Conservation (phyloP, 345 rosid genomes). For the Gossypium bickii region DNA sequence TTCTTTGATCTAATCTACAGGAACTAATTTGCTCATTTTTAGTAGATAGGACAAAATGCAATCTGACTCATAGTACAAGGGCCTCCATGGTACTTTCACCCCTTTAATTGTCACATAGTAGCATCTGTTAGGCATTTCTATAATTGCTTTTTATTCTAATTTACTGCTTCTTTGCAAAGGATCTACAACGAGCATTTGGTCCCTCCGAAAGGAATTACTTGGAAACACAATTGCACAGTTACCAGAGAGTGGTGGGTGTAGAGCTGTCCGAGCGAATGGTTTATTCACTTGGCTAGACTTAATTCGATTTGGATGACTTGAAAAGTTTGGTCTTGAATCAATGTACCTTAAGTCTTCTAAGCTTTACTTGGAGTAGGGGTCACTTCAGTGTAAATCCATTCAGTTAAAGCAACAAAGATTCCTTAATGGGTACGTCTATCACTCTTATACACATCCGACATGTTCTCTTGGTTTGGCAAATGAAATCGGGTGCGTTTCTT, state of each 20-base stretch:
- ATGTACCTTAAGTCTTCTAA: not conserved
- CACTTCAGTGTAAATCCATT: not conserved
- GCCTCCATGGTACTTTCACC: too few relatives aligned
- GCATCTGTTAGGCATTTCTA: not conserved
- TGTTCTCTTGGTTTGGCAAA: not conserved
- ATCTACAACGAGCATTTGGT: constrained; percentile 35
- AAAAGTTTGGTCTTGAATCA: not conserved
- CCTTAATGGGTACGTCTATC: not conserved
- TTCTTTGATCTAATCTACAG: too few relatives aligned
- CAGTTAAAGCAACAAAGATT: not conserved
- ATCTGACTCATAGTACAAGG: too few relatives aligned
- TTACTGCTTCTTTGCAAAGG: constrained; percentile 33
- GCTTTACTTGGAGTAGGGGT: not conserved
- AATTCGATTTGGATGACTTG: not conserved
- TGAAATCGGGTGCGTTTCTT: not conserved
- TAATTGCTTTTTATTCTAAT: constrained; percentile 8
- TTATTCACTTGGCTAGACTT: constrained; percentile 44
- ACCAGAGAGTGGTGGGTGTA: constrained; percentile 56
- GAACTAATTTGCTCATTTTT: too few relatives aligned
- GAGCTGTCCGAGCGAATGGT: constrained; percentile 69
- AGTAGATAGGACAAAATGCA: too few relatives aligned
- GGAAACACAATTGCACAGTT: constrained; percentile 52
- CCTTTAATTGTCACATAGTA: not conserved
- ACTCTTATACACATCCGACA: not conserved
- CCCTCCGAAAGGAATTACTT: constrained; percentile 33